Evolutionary conservation across 2,329 filamentous ascomycete species (phyloP).

Genomic region (Pseudogymnoascus sp.): DNA sequence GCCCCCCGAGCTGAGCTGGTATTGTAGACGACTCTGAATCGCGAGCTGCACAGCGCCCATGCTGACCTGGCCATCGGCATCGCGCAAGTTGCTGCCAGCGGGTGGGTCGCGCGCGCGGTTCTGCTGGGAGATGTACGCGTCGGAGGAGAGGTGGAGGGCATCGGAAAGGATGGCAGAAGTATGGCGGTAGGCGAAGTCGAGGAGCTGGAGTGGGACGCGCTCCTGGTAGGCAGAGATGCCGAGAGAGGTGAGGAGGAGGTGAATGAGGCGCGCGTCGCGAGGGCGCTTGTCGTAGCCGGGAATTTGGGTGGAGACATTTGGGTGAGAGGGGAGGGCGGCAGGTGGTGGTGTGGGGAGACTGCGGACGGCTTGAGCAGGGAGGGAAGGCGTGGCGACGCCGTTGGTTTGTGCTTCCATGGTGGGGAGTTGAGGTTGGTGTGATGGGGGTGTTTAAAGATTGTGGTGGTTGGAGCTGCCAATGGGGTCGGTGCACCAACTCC

Average conservation of each 20-base stretch:
- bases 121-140: slow-evolving; percentile 50
- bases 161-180: slow-evolving; percentile 63
- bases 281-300: slow-evolving; percentile 43
- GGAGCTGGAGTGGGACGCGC: slow-evolving; percentile 71
- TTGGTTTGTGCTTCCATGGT: slow-evolving; percentile 42
- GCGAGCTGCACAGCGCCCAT: slow-evolving; percentile 64
- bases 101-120: slow-evolving; percentile 26
- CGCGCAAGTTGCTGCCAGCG: slow-evolving; percentile 22
- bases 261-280: slow-evolving; percentile 70
- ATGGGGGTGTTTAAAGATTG: neutral
- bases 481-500: neutral
- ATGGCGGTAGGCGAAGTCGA: slow-evolving; percentile 82
- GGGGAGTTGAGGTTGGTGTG: neutral
- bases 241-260: slow-evolving; percentile 69
- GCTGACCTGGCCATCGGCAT: slow-evolving; percentile 38
- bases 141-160: slow-evolving; percentile 58
- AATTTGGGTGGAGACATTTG: slow-evolving; percentile 27
- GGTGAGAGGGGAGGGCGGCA: slow-evolving; percentile 22
- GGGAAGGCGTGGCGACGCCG: slow-evolving; percentile 32
- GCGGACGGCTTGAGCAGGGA: slow-evolving; percentile 18
- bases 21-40: slow-evolving; percentile 58
- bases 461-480: neutral
- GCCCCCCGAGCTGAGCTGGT: slow-evolving; percentile 56
- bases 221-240: slow-evolving; percentile 74
- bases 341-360: slow-evolving; percentile 16